Evolutionary conservation across 2,329 filamentous ascomycete species (phyloP), one percentile per base, ranked within the genome.

Genomic region (Bipolaris oryzae): DNA sequence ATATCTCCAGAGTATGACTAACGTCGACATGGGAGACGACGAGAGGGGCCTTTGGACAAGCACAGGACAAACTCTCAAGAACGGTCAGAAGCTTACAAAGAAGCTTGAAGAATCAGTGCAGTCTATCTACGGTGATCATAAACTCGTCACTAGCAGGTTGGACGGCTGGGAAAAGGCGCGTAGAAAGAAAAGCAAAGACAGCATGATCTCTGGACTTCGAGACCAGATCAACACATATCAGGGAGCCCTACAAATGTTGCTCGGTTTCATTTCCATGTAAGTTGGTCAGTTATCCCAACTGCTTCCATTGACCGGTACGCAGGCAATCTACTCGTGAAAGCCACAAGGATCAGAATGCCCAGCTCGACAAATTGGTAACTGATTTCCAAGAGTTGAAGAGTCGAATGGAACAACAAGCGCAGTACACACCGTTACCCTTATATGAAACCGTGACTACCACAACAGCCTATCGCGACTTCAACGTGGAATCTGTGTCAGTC

Each of bases 161-260:
- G 37, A 50, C 34, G 37, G 47, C 15, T 42, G 23, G 23, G 37
- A 41, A 2, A 50, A 50, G 13, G 16, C 35, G 37, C 47, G 23
- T 21, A 41, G 18, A 21, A 50, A 42, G 25, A 41, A 16, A 50
- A 42, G 23, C 37, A 50, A 50, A 50, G 35, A 39, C 25, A 9
- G 23, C 47, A 50, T 50, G 35, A 50, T 50, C 11, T 50, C 47
- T 42, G 47, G 37, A 42, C 37, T 50, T 20, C 38, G 47, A 42
- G 47, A 50, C 18, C 47, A 50, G 23, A 50, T 50, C 23, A 42
- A 42, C 25, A 50, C 47, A 21, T 50, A 50, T 31, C 47, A 50
- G 11, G 47, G 47, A 33, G 37, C 47, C 25, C 23, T 50, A 25
- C 47, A 42, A 11, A 50, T 50, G 37, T n/a, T 41, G 18, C 37